These are phyloP conservation scores for Anethum foeniculum DNA, from an alignment of 140 eudicot genomes.

Conservation along the genomic window DNA sequence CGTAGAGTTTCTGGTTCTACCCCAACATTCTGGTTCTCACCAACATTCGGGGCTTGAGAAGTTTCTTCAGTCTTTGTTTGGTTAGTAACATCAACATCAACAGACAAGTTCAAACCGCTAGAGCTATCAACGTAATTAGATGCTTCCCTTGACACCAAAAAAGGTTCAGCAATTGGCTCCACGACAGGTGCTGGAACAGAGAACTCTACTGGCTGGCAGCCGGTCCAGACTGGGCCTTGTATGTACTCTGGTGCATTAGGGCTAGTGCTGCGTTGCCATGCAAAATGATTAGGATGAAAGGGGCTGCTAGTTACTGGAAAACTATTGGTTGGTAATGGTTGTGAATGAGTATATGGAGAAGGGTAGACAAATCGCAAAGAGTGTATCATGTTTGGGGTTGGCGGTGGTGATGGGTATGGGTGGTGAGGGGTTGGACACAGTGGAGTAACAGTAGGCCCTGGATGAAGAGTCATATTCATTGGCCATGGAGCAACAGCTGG, in stretches of 20 bases:
- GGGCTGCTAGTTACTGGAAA: slow-evolving; percentile 49
- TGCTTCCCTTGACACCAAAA: slow-evolving; percentile 34
- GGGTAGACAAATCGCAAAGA: slow-evolving; percentile 79
- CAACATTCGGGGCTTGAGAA: slow-evolving; percentile 41
- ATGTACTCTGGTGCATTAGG: slow-evolving; percentile 59
- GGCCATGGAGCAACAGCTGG: slow-evolving; percentile 67
- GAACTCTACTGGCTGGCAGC: slow-evolving; percentile 67
- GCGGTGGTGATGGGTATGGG: slow-evolving; percentile 83
- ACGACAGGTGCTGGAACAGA: slow-evolving; percentile 66
- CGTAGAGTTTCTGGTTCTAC: slow-evolving; percentile 31
- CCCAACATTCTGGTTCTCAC: slow-evolving; percentile 28
- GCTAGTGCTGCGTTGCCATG: slow-evolving; percentile 72
- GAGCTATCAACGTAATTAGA: slow-evolving; percentile 27
- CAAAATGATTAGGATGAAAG: slow-evolving; percentile 73
- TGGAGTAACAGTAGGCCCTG: slow-evolving; percentile 55
- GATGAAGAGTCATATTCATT: slow-evolving; percentile 89
- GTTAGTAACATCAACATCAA: slow-evolving; percentile 27
- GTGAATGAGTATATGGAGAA: slow-evolving; percentile 73
- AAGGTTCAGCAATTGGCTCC: slow-evolving; percentile 49
- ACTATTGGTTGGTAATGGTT: slow-evolving; percentile 47
- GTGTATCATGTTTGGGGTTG: slow-evolving; percentile 83
- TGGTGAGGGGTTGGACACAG: slow-evolving; percentile 77
- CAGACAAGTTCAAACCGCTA: slow-evolving; percentile 27
- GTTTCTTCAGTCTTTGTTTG: slow-evolving; percentile 42
- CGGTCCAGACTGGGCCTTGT: slow-evolving; percentile 78